phyloP scores from a whole-genome alignment of 2,329 filamentous ascomycete genomes.

The Alternaria panax region DNA sequence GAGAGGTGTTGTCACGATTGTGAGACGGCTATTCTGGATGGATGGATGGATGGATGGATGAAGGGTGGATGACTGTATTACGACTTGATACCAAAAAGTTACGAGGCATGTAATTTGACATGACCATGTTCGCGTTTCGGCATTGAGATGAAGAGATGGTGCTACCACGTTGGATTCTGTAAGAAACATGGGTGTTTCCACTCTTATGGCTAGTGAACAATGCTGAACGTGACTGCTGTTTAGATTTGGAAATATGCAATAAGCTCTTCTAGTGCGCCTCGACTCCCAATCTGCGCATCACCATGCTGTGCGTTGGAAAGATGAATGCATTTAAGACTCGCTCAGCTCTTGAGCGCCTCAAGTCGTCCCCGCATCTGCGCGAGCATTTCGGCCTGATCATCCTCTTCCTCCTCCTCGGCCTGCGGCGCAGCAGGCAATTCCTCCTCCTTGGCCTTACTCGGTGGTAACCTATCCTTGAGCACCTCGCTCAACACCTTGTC shows the following conservation, averaged over 20 bases:
- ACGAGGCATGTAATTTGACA: background rate
- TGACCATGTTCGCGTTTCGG: background rate
- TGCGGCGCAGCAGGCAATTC: constrained; percentile 61
- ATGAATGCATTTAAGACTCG: background rate
- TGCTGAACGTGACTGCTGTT: background rate
- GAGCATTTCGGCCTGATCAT: constrained; percentile 88
- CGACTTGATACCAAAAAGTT: constrained; percentile 3
- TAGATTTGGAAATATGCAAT: background rate
- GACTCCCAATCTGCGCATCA: background rate
- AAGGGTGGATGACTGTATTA: constrained; percentile 1
- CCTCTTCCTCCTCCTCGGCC: constrained; percentile 75
- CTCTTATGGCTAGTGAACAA: no score
- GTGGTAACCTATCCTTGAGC: constrained; percentile 79
- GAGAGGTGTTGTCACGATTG: background rate
- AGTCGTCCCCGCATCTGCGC: constrained; percentile 92
- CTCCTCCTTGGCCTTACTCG: constrained; percentile 65
- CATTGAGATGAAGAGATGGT: background rate
- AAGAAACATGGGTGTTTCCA: no score
- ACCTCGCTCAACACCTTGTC: constrained; percentile 94
- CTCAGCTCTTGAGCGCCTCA: constrained; percentile 87
- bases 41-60: background rate
- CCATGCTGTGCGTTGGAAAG: background rate
- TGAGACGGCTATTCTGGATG: no score
- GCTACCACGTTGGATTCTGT: no score
- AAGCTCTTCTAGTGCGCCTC: background rate